Percentiles rank a stretch among this genome's conserved stretches.
Evolutionary conservation across 2,329 filamentous ascomycete genomes (phyloP).

Genomic region (Clarireedia monteithiana): DNA sequence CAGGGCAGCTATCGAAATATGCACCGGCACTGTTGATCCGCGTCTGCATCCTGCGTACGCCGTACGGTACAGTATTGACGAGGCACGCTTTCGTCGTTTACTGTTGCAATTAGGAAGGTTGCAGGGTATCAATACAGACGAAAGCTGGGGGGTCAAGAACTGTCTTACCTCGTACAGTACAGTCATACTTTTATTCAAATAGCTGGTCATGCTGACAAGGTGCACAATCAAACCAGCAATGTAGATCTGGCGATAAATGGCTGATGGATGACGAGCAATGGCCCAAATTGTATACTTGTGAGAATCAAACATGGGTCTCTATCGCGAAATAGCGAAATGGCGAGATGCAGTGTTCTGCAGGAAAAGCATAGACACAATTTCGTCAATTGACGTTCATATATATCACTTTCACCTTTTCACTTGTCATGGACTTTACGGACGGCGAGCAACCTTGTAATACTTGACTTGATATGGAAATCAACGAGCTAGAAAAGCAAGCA

Average conservation of each 20-base stretch:
- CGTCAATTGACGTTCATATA: neutral
- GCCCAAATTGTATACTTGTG: neutral
- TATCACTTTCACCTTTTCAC: neutral
- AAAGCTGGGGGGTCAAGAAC: neutral
- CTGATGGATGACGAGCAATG: neutral
- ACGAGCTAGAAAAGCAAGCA: too few relatives aligned
- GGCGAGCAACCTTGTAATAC: too few relatives aligned
- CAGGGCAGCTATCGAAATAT: neutral
- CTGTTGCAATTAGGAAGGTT: slow-evolving; percentile 7
- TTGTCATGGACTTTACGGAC: neutral
- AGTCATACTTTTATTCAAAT: neutral
- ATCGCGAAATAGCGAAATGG: slow-evolving; percentile 6
- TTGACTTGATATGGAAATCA: too few relatives aligned
- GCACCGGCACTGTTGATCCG: neutral
- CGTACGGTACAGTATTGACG: too few relatives aligned
- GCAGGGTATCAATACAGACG: neutral
- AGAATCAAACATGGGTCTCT: slow-evolving; percentile 3
- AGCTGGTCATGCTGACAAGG: slow-evolving; percentile 1
- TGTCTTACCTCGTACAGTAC: neutral
- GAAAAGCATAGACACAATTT: slow-evolving; percentile 4
- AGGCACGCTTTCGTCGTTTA: slow-evolving; percentile 4
- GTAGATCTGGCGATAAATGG: neutral
- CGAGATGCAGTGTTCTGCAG: slow-evolving; percentile 7
- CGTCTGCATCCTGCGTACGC: neutral
- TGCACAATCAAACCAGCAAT: neutral